A percentile compares a stretch with the other conserved stretches of the same genome.
phyloP scores from a whole-genome alignment of 768 basidiomycete genomes.

The Kondoa malvinella region DNA sequence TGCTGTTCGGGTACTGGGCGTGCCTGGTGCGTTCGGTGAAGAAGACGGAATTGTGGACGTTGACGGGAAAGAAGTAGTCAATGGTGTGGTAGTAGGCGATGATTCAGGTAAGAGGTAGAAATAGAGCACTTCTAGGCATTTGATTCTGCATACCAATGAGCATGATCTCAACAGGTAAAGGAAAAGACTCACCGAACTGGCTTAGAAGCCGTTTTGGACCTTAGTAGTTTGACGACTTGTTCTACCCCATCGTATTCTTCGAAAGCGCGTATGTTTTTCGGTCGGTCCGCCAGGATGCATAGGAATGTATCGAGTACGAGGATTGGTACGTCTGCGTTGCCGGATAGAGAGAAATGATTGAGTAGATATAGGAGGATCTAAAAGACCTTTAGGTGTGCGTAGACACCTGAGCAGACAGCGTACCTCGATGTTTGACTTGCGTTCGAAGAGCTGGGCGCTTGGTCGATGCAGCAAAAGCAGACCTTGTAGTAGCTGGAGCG shows the following conservation, averaged over 20 bases:
- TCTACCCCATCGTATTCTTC: conserved; percentile 8
- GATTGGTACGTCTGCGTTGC: conserved; percentile 4
- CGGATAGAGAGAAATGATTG: not conserved
- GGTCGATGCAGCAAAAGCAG: conserved; percentile 13
- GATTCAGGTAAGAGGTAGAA: conserved; percentile 16
- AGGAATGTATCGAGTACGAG: conserved; percentile 15
- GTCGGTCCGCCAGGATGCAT: conserved; percentile 14
- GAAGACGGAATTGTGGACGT: not conserved
- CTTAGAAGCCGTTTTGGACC: conserved; percentile 8
- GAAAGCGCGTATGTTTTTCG: conserved; percentile 11
- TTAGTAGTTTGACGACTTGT: conserved; percentile 12
- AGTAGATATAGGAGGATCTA: conserved; percentile 13
- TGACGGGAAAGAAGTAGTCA: too few species aligned
- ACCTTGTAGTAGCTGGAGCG: conserved; percentile 16
- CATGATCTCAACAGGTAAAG: not conserved
- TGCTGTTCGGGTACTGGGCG: too few species aligned
- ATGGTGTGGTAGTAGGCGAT: too few species aligned
- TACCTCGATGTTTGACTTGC: conserved; percentile 16
- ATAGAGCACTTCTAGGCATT: conserved; percentile 17
- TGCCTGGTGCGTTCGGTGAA: not conserved
- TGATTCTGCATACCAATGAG: conserved; percentile 9
- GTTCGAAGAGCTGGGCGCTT: conserved; percentile 11
- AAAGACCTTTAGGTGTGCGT: conserved; percentile 3
- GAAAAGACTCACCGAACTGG: conserved; percentile 9
- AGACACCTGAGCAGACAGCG: not conserved